These are phyloP conservation scores for Themeda triandra DNA, from an alignment of 176 grass and related monocot genomes.

Conservation along the genomic window DNA sequence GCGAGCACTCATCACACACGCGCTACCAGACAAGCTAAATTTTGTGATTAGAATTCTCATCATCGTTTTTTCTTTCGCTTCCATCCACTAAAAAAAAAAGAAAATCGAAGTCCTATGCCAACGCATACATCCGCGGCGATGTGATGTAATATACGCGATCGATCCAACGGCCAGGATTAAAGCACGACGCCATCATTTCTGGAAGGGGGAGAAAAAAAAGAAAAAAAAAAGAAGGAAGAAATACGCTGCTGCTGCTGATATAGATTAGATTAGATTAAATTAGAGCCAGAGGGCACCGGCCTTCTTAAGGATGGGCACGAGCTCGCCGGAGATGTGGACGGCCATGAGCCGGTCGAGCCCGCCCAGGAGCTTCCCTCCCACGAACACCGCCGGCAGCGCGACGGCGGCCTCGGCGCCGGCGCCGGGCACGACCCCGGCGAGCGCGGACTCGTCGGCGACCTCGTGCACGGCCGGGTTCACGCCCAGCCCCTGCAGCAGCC, in stretches of 20 bases:
- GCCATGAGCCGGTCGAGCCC: conserved; percentile 87
- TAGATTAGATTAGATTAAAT: neutral
- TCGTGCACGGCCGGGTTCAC: conserved; percentile 87
- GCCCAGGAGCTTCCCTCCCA: conserved; percentile 70
- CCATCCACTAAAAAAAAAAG: neutral
- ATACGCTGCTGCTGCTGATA: neutral
- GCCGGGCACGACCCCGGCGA: conserved; percentile 34
- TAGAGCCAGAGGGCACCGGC: conserved; percentile 94
- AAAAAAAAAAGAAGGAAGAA: neutral
- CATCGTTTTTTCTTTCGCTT: neutral
- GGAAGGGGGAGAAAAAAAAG: neutral
- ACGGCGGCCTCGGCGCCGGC: neutral
- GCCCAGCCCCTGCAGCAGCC: conserved; percentile 75
- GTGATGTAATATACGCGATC: neutral
- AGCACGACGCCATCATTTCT: conserved; percentile 1
- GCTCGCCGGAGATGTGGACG: conserved; percentile 92
- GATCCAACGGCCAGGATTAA: conserved; percentile 29
- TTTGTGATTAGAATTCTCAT: neutral
- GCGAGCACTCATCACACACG: neutral
- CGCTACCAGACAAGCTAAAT: conserved; percentile 14
- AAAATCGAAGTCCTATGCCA: conserved; percentile 5
- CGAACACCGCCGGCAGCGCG: conserved; percentile 70
- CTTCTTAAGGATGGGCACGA: conserved; percentile 94
- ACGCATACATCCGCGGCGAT: neutral
- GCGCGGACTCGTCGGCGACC: conserved; percentile 62